phyloP scores from a whole-genome alignment of 1,139 yeast genomes.

The Eremothecium gossypii region DNA sequence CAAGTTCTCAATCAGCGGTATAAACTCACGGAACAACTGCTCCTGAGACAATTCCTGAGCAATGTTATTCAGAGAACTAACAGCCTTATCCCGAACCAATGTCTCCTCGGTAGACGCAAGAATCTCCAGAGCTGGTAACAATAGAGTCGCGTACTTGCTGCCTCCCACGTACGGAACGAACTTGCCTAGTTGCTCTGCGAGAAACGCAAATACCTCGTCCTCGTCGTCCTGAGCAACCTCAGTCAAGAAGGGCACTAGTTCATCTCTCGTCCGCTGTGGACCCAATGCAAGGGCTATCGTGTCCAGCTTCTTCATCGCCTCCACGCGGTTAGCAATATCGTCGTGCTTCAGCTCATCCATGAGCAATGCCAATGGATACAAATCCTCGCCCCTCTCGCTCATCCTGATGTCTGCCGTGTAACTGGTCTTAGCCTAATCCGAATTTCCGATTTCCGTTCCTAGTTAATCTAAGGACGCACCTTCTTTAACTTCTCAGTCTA shows the following conservation, averaged over 20 bases:
- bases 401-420: not conserved
- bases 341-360: slow-evolving; percentile 97
- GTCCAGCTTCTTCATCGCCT: slow-evolving; percentile 89
- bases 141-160: slow-evolving; percentile 58
- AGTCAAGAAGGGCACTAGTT: slow-evolving; percentile 79
- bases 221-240: slow-evolving; percentile 97
- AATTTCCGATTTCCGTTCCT: no score
- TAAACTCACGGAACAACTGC: slow-evolving; percentile 58
- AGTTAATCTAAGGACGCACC: no score
- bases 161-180: slow-evolving; percentile 90
- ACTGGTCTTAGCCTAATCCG: no score
- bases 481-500: no score
- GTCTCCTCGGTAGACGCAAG: slow-evolving; percentile 96
- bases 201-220: slow-evolving; percentile 91
- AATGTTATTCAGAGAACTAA: slow-evolving; percentile 68
- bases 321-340: slow-evolving; percentile 86
- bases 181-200: slow-evolving; percentile 82
- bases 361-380: slow-evolving; percentile 88
- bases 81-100: slow-evolving; percentile 92
- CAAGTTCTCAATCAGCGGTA: slow-evolving; percentile 68
- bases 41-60: slow-evolving; percentile 55
- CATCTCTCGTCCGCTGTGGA: slow-evolving; percentile 83
- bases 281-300: slow-evolving; percentile 95
- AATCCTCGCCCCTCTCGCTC: slow-evolving; percentile 35
- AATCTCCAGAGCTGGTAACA: slow-evolving; percentile 79